Conservation (phyloP, 768 basidiomycete species). For the Russula virescens region DNA sequence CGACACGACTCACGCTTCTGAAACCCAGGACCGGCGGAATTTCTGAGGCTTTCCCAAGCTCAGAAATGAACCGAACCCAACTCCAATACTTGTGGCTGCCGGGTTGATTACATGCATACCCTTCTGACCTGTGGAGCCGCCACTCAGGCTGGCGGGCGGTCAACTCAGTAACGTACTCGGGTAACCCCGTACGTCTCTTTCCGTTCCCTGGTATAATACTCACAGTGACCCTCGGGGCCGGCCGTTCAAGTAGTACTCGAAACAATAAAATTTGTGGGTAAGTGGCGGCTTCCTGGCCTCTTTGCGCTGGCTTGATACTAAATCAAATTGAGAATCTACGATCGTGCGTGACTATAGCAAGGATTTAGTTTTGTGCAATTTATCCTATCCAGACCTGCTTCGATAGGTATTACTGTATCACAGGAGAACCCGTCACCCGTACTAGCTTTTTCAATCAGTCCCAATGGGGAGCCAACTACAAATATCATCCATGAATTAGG, state of each 20-base stretch:
- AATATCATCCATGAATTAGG: neutral
- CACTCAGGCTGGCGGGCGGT: neutral
- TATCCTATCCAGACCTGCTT: neutral
- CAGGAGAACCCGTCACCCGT: too few relatives aligned
- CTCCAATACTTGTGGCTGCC: neutral
- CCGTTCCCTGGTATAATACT: neutral
- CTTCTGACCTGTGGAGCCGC: neutral
- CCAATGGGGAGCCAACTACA: too few relatives aligned
- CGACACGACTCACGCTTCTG: neutral
- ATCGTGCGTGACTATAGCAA: neutral
- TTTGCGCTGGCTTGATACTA: neutral
- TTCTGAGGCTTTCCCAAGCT: neutral
- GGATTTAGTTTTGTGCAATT: neutral
- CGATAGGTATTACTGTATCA: neutral
- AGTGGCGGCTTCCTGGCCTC: too few relatives aligned
- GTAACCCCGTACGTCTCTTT: neutral
- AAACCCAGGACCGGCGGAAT: neutral
- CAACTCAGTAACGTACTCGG: neutral
- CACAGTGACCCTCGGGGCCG: neutral
- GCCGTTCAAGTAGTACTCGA: too few relatives aligned
- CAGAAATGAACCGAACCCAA: neutral
- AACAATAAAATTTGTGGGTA: too few relatives aligned
- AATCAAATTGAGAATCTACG: neutral
- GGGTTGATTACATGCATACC: neutral
- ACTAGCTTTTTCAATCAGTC: too few relatives aligned